Conservation (phyloP, 345 rosid species). For the Excoecaria agallocha region DNA sequence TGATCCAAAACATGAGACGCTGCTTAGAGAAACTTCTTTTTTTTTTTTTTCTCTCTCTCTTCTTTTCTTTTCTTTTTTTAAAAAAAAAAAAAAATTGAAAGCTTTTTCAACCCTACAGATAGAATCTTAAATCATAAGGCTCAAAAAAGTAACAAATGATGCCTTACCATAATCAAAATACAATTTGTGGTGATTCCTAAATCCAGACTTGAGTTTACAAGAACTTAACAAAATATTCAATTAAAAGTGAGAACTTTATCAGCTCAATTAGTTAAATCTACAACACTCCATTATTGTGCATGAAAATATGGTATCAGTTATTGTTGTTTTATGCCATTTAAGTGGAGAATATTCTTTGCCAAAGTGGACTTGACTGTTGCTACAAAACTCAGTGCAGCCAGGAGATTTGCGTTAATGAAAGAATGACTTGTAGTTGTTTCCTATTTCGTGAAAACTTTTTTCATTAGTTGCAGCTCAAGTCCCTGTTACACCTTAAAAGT, state of each 20-base stretch:
- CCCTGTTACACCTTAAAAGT: neutral
- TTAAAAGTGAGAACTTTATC: neutral
- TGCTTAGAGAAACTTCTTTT: neutral
- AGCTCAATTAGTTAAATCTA: neutral
- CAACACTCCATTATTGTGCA: neutral
- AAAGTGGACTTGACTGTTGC: neutral
- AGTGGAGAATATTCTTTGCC: neutral
- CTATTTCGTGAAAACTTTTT: neutral
- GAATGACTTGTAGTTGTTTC: neutral
- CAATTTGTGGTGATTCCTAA: neutral
- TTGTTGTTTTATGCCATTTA: neutral
- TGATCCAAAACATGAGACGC: neutral
- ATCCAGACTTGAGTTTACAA: neutral
- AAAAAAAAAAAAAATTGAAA: too few relatives aligned
- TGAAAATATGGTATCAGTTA: neutral
- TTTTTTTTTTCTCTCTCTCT: neutral
- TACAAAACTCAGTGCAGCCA: neutral
- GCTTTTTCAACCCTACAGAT: neutral
- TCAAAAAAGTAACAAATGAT: neutral
- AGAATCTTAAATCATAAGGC: neutral
- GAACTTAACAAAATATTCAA: neutral
- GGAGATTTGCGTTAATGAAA: neutral
- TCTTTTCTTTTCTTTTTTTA: neutral
- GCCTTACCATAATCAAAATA: neutral
- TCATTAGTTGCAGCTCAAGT: neutral